Base-by-base conservation (phyloP, 257 asterid species). In the Paulownia fortunei region DNA sequence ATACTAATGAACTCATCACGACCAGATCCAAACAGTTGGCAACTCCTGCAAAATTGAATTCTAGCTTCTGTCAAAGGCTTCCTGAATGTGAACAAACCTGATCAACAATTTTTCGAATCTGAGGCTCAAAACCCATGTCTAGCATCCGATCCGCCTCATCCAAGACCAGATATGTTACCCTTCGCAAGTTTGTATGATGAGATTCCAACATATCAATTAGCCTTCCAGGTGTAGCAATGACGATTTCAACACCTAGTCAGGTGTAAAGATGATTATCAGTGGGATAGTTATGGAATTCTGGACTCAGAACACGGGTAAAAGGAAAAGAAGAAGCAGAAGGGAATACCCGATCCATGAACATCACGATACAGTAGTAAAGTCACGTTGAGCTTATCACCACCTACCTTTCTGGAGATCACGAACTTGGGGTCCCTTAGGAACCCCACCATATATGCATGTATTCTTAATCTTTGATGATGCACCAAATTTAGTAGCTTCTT, bases 361-460 rank as follows among this genome's bases (percentile, higher is more conserved):
- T 91, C 99, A 92, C 89, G 97, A 87, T 82, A 94, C 91, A 95
- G 98, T 90, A 93, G 96, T 88, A 95, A 92, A 93, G 93, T 93
- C 97, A 89, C 95, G 87, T 90, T 93, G 97, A 93, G 98, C 99
- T 84, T 88, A 91, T 88, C 94, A 59, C 97, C 99, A 95, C 99
- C 99, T 95, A 95, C 99, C 99, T 95, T 95, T 95, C 99, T 95
- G 99, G 82, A 95, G 99, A 93, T 95, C 99, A 91, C 99, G 98
- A 84, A 95, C 97, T 82, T 95, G 99, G 66, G 99, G 99, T 59
- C 99, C 99, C 94, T 95, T 95, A 51, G 99, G 99, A 72, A 95
- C 99, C 96, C 99, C 99, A 74, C 99, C 99, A 83, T 95, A 95
- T 79, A 95, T 91, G 98, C 99, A 95, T 32, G 99, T 95, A 81